phyloP scores from a whole-genome alignment of 495 filamentous ascomycete species.

The Mycothermus thermophilus region DNA sequence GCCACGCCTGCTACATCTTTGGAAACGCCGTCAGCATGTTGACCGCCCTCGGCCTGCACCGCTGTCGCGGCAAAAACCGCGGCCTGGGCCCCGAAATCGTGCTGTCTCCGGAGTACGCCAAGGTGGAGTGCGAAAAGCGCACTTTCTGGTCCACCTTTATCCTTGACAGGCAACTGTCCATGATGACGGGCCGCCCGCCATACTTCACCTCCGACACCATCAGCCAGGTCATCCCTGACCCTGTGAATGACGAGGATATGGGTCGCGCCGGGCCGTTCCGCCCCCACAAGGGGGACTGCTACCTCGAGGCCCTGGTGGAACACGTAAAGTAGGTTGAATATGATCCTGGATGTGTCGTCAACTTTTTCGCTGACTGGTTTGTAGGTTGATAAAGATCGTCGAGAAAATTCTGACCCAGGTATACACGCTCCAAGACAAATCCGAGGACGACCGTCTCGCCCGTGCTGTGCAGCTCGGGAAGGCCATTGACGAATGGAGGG shows the following conservation, averaged over 20 bases:
- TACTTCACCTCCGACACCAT: slow-evolving; percentile 40
- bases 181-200: slow-evolving; percentile 40
- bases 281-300: slow-evolving; percentile 16
- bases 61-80: slow-evolving; percentile 11
- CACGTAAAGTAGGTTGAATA: slow-evolving; percentile 25
- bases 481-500: slow-evolving; percentile 21
- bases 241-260: slow-evolving; percentile 42
- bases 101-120: slow-evolving; percentile 10
- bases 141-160: slow-evolving; percentile 45
- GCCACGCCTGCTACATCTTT: slow-evolving; percentile 16
- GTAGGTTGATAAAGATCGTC: slow-evolving; percentile 8
- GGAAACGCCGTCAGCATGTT: slow-evolving; percentile 15
- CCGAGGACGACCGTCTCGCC: slow-evolving; percentile 27
- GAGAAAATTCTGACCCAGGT: slow-evolving; percentile 36
- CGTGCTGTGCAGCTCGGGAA: slow-evolving; percentile 25
- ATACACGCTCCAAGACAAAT: slow-evolving; percentile 31
- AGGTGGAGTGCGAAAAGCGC: slow-evolving; percentile 30
- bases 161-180: slow-evolving; percentile 44
- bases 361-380: slow-evolving; percentile 1
- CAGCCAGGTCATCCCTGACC: slow-evolving; percentile 39
- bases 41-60: slow-evolving; percentile 18
- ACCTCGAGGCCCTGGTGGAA: slow-evolving; percentile 36
- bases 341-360: not conserved
- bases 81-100: slow-evolving; percentile 8
- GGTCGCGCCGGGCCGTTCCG: slow-evolving; percentile 19